A percentile compares a stretch with the other conserved stretches of the same genome.
These are phyloP conservation scores for Sechiopsis laciniata DNA, from an alignment of 306 rosid species.

Conservation along the genomic window DNA sequence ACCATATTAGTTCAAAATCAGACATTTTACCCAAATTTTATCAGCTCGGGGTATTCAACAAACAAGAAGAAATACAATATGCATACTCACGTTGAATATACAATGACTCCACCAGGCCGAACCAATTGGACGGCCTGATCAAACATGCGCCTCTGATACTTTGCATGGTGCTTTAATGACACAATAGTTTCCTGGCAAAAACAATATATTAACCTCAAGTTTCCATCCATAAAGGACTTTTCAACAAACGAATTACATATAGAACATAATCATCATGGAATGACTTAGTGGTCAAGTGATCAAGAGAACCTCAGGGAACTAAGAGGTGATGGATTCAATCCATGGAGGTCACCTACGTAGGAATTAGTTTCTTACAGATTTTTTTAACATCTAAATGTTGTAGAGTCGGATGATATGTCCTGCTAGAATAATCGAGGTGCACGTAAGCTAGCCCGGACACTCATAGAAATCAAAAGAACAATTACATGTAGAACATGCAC, in stretches of 20 bases:
- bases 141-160: conserved; percentile 79
- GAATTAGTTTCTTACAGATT: too few relatives aligned
- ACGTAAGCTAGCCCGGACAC: too few relatives aligned
- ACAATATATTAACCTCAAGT: conserved; percentile 17
- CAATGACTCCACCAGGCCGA: conserved; percentile 74
- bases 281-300: too few relatives aligned
- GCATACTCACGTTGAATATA: conserved; percentile 83
- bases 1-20: neutral
- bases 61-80: neutral
- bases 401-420: too few relatives aligned
- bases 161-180: conserved; percentile 65
- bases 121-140: conserved; percentile 91
- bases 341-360: too few relatives aligned
- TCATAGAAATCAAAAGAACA: too few relatives aligned
- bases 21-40: neutral
- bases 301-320: too few relatives aligned
- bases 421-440: too few relatives aligned
- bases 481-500: conserved; percentile 4
- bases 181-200: conserved; percentile 66
- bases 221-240: neutral
- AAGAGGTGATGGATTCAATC: too few relatives aligned
- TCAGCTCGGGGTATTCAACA: neutral
- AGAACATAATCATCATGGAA: neutral
- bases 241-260: neutral
- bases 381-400: too few relatives aligned